A percentile compares a stretch with the other conserved stretches of the same genome.
These are phyloP conservation scores for Mycena olivaceomarginata DNA, from an alignment of 768 basidiomycete species.

Conservation along the genomic window DNA sequence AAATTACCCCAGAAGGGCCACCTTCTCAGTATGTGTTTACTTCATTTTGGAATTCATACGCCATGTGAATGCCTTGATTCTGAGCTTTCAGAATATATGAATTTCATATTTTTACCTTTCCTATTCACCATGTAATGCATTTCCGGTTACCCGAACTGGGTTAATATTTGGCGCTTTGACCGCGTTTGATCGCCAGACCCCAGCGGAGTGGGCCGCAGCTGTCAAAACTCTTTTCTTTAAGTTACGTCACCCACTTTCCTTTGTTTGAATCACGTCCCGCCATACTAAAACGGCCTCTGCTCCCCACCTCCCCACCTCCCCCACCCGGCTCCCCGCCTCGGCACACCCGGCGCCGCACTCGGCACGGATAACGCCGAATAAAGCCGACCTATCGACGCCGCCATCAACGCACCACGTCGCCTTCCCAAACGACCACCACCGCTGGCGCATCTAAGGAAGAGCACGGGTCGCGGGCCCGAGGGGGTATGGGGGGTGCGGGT, in stretches of 20 bases:
- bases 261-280: constrained; percentile 1
- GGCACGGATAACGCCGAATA: not conserved
- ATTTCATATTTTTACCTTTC: constrained; percentile 10
- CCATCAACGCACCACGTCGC: constrained; percentile 1
- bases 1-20: constrained; percentile 6
- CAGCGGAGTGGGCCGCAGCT: constrained; percentile 11
- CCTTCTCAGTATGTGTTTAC: constrained; percentile 9
- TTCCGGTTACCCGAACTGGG: constrained; percentile 10
- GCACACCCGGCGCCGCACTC: not conserved
- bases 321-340: not conserved
- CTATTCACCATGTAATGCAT: constrained; percentile 1
- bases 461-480: no score
- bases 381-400: constrained; percentile 5
- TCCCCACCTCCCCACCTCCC: not conserved
- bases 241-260: not conserved
- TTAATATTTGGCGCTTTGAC: constrained; percentile 15
- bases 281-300: not conserved
- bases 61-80: not conserved
- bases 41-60: constrained; percentile 8
- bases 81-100: constrained; percentile 6
- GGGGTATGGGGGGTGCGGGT: no score
- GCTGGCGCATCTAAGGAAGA: no score
- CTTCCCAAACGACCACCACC: no score
- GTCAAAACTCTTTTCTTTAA: constrained; percentile 8
- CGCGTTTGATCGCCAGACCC: constrained; percentile 13